These are phyloP conservation scores for Xylariaceae sp. DNA, from an alignment of 2,329 filamentous ascomycete genomes.

Conservation along the genomic window DNA sequence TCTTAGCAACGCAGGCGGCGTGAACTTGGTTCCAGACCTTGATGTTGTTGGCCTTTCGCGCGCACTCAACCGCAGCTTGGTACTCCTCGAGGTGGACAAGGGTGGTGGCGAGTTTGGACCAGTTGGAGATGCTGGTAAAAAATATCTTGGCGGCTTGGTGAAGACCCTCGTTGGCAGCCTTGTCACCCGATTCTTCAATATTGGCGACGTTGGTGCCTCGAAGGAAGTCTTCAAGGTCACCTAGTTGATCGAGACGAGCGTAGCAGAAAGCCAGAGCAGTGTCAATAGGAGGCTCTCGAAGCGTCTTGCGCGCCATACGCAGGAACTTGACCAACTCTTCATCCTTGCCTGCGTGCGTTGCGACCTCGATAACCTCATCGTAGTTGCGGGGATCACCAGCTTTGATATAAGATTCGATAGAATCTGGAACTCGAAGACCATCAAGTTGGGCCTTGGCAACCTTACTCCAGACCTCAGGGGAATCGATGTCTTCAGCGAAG, in stretches of 20 bases:
- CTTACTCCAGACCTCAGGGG: constrained; percentile 96
- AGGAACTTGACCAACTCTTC: constrained; percentile 96
- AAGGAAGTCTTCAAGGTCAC: constrained; percentile 94
- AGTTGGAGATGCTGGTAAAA: constrained; percentile 97
- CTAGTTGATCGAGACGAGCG: constrained; percentile 84
- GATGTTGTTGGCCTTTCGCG: constrained; percentile 97
- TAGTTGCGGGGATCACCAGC: constrained; percentile 91
- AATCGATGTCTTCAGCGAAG: constrained; percentile 90
- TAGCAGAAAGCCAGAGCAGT: constrained; percentile 92
- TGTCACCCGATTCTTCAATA: constrained; percentile 94
- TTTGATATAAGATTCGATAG: constrained; percentile 96
- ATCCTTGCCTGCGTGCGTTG: constrained; percentile 92
- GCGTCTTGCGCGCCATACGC: constrained; percentile 94
- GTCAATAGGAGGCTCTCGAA: constrained; percentile 89
- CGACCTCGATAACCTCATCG: constrained; percentile 91
- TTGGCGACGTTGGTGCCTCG: constrained; percentile 91
- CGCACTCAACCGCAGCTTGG: constrained; percentile 95
- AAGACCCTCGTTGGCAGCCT: constrained; percentile 90
- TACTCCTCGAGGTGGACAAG: constrained; percentile 96
- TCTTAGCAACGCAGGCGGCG: constrained; percentile 92
- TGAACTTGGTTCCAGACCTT: constrained; percentile 99
- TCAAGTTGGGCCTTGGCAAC: constrained; percentile 98
- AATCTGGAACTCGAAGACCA: constrained; percentile 85
- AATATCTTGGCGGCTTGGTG: constrained; percentile 99
- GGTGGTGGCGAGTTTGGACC: constrained; percentile 97